Evolutionary conservation across 495 filamentous ascomycete species (phyloP).

Genomic region (Talaromyces adpressus): DNA sequence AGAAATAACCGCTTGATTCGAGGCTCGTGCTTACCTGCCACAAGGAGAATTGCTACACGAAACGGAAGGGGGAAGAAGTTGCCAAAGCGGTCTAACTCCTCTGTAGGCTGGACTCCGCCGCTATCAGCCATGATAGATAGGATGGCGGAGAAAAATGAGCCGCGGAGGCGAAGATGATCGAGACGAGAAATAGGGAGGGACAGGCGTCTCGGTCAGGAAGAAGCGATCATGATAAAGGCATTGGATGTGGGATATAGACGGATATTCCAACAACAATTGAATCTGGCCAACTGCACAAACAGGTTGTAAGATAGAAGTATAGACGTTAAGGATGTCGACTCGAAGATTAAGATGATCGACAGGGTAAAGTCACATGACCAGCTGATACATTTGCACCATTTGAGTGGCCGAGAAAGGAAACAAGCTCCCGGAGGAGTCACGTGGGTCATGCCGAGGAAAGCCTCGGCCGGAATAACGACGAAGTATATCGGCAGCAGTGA

Average conservation of each 20-base stretch:
- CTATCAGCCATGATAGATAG: slow-evolving; percentile 1
- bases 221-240: slow-evolving; percentile 2
- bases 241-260: neutral
- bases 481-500: neutral
- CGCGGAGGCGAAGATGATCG: neutral
- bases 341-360: neutral
- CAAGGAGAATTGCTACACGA: slow-evolving; percentile 69
- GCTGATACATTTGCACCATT: neutral
- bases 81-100: slow-evolving; percentile 68
- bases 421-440: neutral
- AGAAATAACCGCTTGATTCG: neutral
- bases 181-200: slow-evolving; percentile 1
- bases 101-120: neutral
- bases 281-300: neutral
- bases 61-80: slow-evolving; percentile 79
- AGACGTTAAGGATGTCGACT: neutral
- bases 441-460: neutral
- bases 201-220: slow-evolving; percentile 2
- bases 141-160: neutral
- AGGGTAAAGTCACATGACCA: slow-evolving; percentile 4
- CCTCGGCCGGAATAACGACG: slow-evolving; percentile 2
- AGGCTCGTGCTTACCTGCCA: slow-evolving; percentile 55
- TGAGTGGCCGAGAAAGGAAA: slow-evolving; percentile 1
- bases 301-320: too few species aligned
- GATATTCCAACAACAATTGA: neutral